phyloP scores from a whole-genome alignment of 2,329 filamentous ascomycete species.

The Exserohilum turcica region DNA sequence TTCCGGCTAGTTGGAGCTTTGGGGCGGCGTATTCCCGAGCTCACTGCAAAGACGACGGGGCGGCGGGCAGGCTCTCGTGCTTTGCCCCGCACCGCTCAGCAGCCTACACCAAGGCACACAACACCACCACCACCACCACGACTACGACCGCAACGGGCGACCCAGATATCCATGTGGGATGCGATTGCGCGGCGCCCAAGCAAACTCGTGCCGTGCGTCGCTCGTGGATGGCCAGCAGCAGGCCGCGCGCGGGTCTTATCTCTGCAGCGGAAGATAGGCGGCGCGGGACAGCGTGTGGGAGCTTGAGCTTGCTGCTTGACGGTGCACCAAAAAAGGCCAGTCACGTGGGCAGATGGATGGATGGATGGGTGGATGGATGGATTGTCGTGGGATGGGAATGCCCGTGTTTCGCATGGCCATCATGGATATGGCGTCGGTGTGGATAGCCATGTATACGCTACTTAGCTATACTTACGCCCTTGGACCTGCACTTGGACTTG shows the following conservation, averaged over 20 bases:
- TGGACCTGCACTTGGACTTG: too few relatives aligned
- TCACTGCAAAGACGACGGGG: constrained; percentile 1
- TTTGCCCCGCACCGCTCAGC: constrained; percentile 26
- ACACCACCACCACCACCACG: not conserved
- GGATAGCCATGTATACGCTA: too few relatives aligned
- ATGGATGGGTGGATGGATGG: too few relatives aligned
- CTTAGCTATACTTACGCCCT: too few relatives aligned
- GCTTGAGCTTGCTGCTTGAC: not conserved
- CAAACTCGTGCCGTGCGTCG: constrained; percentile 10
- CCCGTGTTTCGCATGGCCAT: too few relatives aligned
- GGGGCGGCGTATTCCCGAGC: constrained; percentile 5
- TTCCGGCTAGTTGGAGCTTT: constrained; percentile 12
- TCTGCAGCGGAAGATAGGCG: constrained; percentile 18
- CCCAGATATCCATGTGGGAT: constrained; percentile 8
- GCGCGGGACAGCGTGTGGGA: not conserved
- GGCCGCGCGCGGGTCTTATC: constrained; percentile 18
- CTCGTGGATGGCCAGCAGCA: constrained; percentile 20
- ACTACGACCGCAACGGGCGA: not conserved
- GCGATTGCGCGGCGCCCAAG: constrained; percentile 11
- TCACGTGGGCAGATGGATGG: too few relatives aligned
- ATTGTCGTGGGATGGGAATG: too few relatives aligned
- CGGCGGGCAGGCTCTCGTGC: constrained; percentile 10
- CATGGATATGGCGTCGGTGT: too few relatives aligned
- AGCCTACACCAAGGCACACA: constrained; percentile 10
- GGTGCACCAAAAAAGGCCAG: too few relatives aligned